A percentile compares a stretch with the other conserved stretches of the same genome.
Evolutionary conservation across 2,329 filamentous ascomycete species (phyloP).

Genomic region (Penicillium sp.): DNA sequence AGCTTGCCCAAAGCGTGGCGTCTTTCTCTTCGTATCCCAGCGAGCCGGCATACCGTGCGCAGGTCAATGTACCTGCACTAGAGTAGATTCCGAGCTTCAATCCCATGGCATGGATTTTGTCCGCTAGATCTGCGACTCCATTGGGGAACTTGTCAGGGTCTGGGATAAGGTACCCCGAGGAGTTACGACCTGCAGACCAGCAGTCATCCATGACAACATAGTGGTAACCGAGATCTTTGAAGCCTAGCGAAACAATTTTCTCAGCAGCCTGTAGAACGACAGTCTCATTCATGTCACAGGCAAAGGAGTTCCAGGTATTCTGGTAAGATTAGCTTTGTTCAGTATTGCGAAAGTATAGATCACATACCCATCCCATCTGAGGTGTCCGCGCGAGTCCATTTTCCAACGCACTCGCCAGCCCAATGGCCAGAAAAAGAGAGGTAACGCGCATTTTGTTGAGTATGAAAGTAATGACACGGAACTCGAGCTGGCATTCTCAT

Average conservation of each 20-base stretch:
- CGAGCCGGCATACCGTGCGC: conserved; percentile 42
- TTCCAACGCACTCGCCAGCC: conserved; percentile 30
- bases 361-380: conserved; percentile 43
- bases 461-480: no score
- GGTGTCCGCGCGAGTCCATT: conserved; percentile 45
- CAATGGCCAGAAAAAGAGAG: conserved; percentile 10
- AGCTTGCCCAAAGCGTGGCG: conserved; percentile 52
- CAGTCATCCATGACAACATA: conserved; percentile 56
- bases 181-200: conserved; percentile 49
- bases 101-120: conserved; percentile 49
- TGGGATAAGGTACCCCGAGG: conserved; percentile 45
- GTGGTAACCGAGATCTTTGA: conserved; percentile 48
- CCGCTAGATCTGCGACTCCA: conserved; percentile 49
- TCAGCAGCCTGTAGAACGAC: conserved; percentile 46
- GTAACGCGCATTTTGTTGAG: conserved; percentile 3
- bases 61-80: conserved; percentile 37
- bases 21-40: conserved; percentile 54
- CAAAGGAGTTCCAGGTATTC: conserved; percentile 45
- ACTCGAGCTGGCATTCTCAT: neutral
- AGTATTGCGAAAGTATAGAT: neutral
- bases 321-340: neutral
- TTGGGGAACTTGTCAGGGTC: conserved; percentile 48
- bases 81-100: conserved; percentile 56
- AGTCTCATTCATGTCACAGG: conserved; percentile 46
- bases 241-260: conserved; percentile 43